These are phyloP conservation scores for Ascodesmis nigricans DNA, from an alignment of 495 filamentous ascomycete genomes.

Conservation along the genomic window DNA sequence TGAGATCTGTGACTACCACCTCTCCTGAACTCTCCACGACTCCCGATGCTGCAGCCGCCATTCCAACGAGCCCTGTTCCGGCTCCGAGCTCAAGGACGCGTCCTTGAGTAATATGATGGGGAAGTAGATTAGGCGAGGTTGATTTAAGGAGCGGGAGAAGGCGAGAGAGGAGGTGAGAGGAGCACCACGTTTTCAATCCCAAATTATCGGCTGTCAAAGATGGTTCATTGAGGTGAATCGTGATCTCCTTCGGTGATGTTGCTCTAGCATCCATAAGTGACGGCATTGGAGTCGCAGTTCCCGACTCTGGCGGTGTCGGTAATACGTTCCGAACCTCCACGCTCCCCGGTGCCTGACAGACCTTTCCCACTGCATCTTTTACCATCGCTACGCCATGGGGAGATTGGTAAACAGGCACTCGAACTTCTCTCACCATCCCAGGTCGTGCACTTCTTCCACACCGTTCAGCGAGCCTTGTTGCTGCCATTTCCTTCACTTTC, in stretches of 20 bases:
- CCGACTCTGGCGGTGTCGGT: too few species aligned
- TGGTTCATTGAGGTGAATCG: slow-evolving; percentile 69
- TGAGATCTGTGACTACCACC: slow-evolving; percentile 44
- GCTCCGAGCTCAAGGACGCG: slow-evolving; percentile 38
- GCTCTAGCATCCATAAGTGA: too few species aligned
- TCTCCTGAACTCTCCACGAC: slow-evolving; percentile 3
- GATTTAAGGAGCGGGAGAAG: slow-evolving; percentile 28
- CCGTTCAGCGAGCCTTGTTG: slow-evolving; percentile 54
- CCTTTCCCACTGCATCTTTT: background rate
- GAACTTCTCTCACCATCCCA: too few species aligned
- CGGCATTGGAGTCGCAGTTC: too few species aligned
- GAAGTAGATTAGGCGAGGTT: background rate
- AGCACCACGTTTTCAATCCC: slow-evolving; percentile 82
- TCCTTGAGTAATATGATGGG: slow-evolving; percentile 1
- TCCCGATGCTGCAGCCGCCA: slow-evolving; percentile 27
- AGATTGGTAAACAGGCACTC: too few species aligned
- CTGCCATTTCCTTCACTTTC: slow-evolving; percentile 55
- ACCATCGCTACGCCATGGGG: too few species aligned
- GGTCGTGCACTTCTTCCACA: slow-evolving; percentile 67
- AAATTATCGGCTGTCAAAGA: slow-evolving; percentile 69
- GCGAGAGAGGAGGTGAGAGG: slow-evolving; percentile 64
- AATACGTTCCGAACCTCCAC: slow-evolving; percentile 14
- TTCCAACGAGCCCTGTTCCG: slow-evolving; percentile 41
- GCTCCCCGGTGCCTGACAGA: background rate
- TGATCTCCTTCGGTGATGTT: too few species aligned